These are phyloP conservation scores for Hypoxylon sp. DNA, from an alignment of 2,329 filamentous ascomycete genomes.

Conservation along the genomic window DNA sequence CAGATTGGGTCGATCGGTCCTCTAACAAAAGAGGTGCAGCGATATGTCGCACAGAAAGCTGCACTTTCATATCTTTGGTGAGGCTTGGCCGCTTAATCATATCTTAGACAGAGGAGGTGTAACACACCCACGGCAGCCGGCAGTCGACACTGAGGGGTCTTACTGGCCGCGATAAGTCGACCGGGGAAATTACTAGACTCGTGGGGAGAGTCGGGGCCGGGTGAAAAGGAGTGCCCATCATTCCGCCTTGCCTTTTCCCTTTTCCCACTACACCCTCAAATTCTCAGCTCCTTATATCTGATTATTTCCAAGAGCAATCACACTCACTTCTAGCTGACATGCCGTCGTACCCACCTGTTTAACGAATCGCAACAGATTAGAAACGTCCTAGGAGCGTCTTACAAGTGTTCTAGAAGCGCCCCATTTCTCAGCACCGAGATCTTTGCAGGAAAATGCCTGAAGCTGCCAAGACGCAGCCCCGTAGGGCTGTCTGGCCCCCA, in stretches of 20 bases:
- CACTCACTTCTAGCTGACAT: background rate
- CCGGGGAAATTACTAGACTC: background rate
- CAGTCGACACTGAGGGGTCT: background rate
- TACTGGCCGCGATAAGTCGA: background rate
- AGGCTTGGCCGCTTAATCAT: background rate
- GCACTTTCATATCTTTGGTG: background rate
- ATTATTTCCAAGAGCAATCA: too few relatives aligned
- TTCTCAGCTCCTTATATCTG: background rate
- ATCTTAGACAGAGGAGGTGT: background rate
- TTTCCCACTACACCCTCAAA: background rate
- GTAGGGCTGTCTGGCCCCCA: background rate
- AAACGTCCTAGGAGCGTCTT: too few relatives aligned
- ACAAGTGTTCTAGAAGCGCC: background rate
- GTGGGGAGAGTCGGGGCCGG: background rate
- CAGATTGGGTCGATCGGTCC: background rate
- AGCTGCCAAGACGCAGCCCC: background rate
- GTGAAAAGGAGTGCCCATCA: background rate
- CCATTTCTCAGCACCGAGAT: background rate
- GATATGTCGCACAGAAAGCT: background rate
- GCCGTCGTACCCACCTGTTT: background rate
- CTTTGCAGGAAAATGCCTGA: background rate
- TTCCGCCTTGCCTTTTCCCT: background rate
- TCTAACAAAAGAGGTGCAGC: background rate
- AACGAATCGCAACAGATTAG: background rate
- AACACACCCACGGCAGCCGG: background rate